Conservation (phyloP, 371 early-diverging fungal genomes). For the Syncephalastrum monosporum region DNA sequence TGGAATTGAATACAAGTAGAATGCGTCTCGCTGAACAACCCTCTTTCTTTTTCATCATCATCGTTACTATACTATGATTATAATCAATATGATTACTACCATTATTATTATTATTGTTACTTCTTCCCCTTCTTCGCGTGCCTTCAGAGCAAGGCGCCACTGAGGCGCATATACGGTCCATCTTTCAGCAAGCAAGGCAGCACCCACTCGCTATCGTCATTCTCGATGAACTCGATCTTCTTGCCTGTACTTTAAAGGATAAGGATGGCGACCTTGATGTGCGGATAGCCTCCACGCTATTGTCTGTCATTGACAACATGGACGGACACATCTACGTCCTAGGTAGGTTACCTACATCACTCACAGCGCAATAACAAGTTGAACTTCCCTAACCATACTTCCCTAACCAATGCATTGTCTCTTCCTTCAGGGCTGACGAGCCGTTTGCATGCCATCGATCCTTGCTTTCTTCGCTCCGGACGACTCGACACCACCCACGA, state of each 20-base stretch:
- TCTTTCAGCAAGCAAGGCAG: constrained; percentile 35
- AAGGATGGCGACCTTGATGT: constrained; percentile 38
- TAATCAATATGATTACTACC: too few species aligned
- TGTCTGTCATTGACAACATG: constrained; percentile 44
- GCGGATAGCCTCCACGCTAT: constrained; percentile 25
- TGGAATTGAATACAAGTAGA: too few species aligned
- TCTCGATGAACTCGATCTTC: constrained; percentile 65
- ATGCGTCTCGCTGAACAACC: too few species aligned
- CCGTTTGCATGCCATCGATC: constrained; percentile 55
- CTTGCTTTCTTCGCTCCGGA: constrained; percentile 56
- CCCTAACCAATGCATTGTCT: not conserved
- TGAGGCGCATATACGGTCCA: constrained; percentile 40
- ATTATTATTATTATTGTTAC: not conserved
- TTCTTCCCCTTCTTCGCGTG: not conserved
- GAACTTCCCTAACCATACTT: too few species aligned
- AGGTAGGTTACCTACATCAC: constrained; percentile 29
- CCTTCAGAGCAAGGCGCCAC: constrained; percentile 57
- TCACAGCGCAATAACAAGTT: not conserved
- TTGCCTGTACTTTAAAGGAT: constrained; percentile 41
- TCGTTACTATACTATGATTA: too few species aligned
- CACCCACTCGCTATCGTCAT: constrained; percentile 45
- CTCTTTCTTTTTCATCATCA: too few species aligned
- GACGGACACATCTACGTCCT: constrained; percentile 48
- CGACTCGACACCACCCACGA: constrained; percentile 55
- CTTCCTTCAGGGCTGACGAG: constrained; percentile 45